Base-by-base conservation (phyloP, 2,329 filamentous ascomycete species). In the Aspergillus versicolor region DNA sequence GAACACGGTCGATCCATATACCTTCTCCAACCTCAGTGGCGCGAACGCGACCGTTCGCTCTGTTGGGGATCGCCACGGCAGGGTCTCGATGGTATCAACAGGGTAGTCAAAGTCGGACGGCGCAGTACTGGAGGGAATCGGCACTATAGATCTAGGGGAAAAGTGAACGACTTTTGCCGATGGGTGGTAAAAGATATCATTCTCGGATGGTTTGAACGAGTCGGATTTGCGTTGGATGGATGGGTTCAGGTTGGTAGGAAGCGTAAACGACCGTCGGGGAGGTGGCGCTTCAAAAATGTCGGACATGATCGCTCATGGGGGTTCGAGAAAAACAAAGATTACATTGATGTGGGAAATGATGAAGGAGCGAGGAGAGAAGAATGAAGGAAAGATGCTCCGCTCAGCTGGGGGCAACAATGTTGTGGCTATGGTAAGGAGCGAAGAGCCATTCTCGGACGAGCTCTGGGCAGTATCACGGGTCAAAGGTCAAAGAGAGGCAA, bases 31-130 rank as follows among this genome's bases (percentile, higher is more conserved):
- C 61, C 88, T 84, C 59, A 97, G 82, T 1, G 87, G 83, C 2
- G 91, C 92, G 84, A 90, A 83, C 57, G 92, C 91, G 61, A 95
- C 87, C 0, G 90, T 93, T 66, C 88, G 84, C 73, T 96, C 91
- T 1, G 89, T 84, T n/a, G 85, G 81, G 2, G 89, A 89, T 48
- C 82, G 83, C 87, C 89, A 93, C 52, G 88, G 81, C 49, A 94
- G 77, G 0, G 86, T 86, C 60, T 88, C 86, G 22, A 84, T 78
- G 56, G 84, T 73, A 63, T 79, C 77, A 34, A 79, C 76, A 3
- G 77, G 76, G 62, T 79, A 79, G 61, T 79, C 77, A 52, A 78
- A 75, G 57, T 79, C 77, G 13, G 71, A 65, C 1, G 73, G 70
- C 2, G 69, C 61, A 19, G 73, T 74, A 32, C 70, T 70, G 3